Conservation (phyloP, 345 rosid genomes). For the Rhizophora mangle region DNA sequence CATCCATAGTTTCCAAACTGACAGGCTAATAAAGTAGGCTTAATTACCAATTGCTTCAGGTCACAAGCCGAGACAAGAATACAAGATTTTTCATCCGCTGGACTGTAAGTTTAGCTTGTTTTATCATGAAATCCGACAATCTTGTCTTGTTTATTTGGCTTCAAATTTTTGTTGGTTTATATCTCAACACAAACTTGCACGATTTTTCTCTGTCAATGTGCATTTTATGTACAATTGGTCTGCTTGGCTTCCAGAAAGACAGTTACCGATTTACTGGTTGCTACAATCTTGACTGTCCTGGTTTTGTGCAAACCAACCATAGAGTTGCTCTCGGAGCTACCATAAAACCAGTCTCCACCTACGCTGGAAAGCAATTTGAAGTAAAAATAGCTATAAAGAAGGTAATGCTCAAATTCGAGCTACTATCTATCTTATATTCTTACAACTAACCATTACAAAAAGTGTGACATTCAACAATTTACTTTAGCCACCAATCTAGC, state of each 20-base stretch:
- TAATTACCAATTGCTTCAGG: too few species aligned
- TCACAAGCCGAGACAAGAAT: too few species aligned
- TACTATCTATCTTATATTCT: too few species aligned
- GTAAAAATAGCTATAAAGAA: neutral
- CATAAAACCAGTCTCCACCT: neutral
- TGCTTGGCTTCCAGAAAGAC: neutral
- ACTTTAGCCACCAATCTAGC: too few species aligned
- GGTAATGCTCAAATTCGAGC: neutral
- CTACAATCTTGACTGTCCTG: conserved; percentile 14
- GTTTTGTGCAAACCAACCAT: conserved; percentile 12
- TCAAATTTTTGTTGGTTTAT: neutral
- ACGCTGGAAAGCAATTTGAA: neutral
- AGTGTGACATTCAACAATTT: too few species aligned
- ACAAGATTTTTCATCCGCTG: too few species aligned
- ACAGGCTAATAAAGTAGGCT: too few species aligned
- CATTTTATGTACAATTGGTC: neutral
- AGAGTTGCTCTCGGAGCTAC: neutral
- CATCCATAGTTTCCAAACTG: too few species aligned
- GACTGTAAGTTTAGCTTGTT: too few species aligned
- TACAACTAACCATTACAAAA: too few species aligned
- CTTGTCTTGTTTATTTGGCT: neutral
- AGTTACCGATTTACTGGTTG: neutral
- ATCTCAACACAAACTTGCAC: too few species aligned
- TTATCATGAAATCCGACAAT: neutral
- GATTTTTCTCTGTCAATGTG: neutral